phyloP scores from a whole-genome alignment of 2,329 filamentous ascomycete genomes.

The Ophiostoma ips region DNA sequence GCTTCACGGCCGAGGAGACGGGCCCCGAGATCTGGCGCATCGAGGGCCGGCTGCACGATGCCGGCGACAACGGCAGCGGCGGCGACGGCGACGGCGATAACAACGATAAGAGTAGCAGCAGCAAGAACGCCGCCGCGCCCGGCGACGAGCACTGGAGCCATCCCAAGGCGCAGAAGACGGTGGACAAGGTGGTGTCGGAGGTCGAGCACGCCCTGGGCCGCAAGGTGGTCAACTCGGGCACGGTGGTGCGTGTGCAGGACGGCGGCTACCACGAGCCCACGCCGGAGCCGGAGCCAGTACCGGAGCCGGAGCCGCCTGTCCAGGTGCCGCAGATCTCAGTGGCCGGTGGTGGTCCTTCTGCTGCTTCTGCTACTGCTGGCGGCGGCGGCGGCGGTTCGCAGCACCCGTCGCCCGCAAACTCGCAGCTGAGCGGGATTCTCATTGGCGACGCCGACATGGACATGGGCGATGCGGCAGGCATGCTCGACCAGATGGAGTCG shows the following conservation, averaged over 20 bases:
- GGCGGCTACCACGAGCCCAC: slow-evolving; percentile 57
- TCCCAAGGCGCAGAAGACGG: slow-evolving; percentile 34
- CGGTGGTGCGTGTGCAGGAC: slow-evolving; percentile 59
- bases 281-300: slow-evolving; percentile 19
- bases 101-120: not conserved
- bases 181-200: slow-evolving; percentile 61
- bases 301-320: slow-evolving; percentile 12
- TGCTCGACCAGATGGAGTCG: slow-evolving; percentile 56
- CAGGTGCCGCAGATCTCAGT: slow-evolving; percentile 6
- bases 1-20: slow-evolving; percentile 46
- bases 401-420: slow-evolving; percentile 39
- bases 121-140: not conserved
- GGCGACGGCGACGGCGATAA: slow-evolving; percentile 14
- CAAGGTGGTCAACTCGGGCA: slow-evolving; percentile 48
- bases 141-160: slow-evolving; percentile 14
- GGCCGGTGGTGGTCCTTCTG: not conserved
- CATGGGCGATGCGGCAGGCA: slow-evolving; percentile 48
- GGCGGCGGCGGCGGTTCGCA: slow-evolving; percentile 10
- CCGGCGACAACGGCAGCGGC: slow-evolving; percentile 14
- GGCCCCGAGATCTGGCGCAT: slow-evolving; percentile 49
- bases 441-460: slow-evolving; percentile 48
- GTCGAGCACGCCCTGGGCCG: slow-evolving; percentile 60
- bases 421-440: slow-evolving; percentile 40
- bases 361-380: slow-evolving; percentile 12
- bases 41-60: slow-evolving; percentile 39